Conservation (phyloP, 2,329 filamentous ascomycete species). For the Colletotrichum cuscutae region DNA sequence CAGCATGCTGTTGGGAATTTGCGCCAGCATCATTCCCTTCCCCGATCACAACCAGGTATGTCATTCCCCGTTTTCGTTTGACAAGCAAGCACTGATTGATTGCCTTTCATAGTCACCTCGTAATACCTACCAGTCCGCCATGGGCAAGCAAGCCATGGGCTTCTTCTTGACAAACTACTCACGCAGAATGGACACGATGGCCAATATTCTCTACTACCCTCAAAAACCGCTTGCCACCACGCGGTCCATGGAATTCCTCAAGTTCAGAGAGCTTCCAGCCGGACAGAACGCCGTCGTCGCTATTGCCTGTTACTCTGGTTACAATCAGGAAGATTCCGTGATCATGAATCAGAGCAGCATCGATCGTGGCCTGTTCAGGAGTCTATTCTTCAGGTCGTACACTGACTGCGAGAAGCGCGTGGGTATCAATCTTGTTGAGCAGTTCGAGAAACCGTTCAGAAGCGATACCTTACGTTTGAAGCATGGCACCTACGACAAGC, state of each 20-base stretch:
- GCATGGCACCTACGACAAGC: slow-evolving; percentile 95
- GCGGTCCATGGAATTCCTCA: slow-evolving; percentile 97
- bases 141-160: slow-evolving; percentile 99
- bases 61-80: slow-evolving; percentile 13
- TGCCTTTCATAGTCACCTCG: slow-evolving; percentile 76
- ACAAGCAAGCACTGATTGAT: slow-evolving; percentile 44
- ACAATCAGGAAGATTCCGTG: slow-evolving; percentile 99
- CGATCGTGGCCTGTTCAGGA: slow-evolving; percentile 95
- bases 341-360: slow-evolving; percentile 99
- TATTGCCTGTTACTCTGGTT: slow-evolving; percentile 96
- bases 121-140: slow-evolving; percentile 99
- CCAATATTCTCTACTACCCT: slow-evolving; percentile 98
- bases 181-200: slow-evolving; percentile 99
- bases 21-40: slow-evolving; percentile 99
- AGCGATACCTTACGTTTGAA: slow-evolving; percentile 91
- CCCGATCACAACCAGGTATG: slow-evolving; percentile 94
- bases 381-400: slow-evolving; percentile 97
- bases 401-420: slow-evolving; percentile 97
- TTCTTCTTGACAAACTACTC: slow-evolving; percentile 98
- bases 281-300: slow-evolving; percentile 99
- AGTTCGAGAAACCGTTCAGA: slow-evolving; percentile 94
- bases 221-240: slow-evolving; percentile 98
- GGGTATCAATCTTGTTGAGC: slow-evolving; percentile 90
- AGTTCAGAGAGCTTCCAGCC: slow-evolving; percentile 96
- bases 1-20: slow-evolving; percentile 98